Evolutionary conservation across 2,329 filamentous ascomycete species (phyloP), one percentile per base, ranked within the genome.

Genomic region (Dothistroma pini): DNA sequence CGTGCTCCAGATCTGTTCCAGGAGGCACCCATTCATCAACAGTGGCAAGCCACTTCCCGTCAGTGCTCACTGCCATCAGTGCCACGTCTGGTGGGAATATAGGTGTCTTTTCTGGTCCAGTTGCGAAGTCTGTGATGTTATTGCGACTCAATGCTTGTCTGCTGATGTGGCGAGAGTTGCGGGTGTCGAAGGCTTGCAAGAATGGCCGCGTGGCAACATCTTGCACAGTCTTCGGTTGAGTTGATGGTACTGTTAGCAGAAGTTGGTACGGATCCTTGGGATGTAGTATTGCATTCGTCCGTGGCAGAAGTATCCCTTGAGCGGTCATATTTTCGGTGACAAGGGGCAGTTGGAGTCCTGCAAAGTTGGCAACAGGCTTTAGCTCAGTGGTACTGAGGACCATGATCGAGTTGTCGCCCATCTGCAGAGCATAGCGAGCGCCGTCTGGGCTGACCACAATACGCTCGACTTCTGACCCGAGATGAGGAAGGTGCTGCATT

Each of bases 391-490:
- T 97, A 1, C 93, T 96, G 16, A 99, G 76, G 7, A 97, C 82
- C 83, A 97, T 93, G 58, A 89, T 82, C 1, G 92, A 96, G 75
- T 99, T 99, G 75, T 97, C 93, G 31, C 92, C 90, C 55, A 97
- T 81, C 67, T 92, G 89, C 25, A 97, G 75, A 4, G 87, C 89
- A 71, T 97, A 99, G 0, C 89, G 88, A 44, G 90, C 85, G 6
- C 95, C 93, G 19, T 80, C 81, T 0, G 88, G 83, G 16, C 93
- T 97, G 35, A 99, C 85, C 4, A 89, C 87, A 49, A 99, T 84
- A 68, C 89, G 91, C 73, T 95, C 89, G 38, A 99, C 89, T 29
- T 87, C 86, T 6, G 91, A 90, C 25, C 90, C 89, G 60, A 99
- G 82, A 82, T 97, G 92, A n/a, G 95, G 95, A 31, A 99, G 79